Evolutionary conservation across 2,329 filamentous ascomycete genomes (phyloP).

Genomic region (Arthrinium phaeospermum): DNA sequence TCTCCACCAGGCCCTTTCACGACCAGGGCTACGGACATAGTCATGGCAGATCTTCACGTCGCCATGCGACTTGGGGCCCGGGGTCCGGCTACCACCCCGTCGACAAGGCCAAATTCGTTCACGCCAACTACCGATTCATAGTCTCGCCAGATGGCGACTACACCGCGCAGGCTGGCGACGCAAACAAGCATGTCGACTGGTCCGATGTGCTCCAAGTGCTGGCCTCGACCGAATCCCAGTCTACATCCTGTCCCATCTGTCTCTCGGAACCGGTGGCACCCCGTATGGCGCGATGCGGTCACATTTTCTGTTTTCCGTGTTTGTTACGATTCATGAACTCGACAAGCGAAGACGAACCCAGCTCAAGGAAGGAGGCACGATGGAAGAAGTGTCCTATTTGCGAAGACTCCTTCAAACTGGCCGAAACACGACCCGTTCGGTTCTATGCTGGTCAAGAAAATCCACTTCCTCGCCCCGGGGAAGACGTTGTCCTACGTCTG

Average conservation of each 20-base stretch:
- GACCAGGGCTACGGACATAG: slow-evolving; percentile 50
- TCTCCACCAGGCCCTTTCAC: slow-evolving; percentile 75
- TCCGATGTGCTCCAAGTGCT: slow-evolving; percentile 87
- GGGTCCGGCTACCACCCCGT: slow-evolving; percentile 88
- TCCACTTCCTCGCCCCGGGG: slow-evolving; percentile 78
- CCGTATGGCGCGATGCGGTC: slow-evolving; percentile 95
- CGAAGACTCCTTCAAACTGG: slow-evolving; percentile 90
- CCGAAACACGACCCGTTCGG: slow-evolving; percentile 85
- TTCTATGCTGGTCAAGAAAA: slow-evolving; percentile 92
- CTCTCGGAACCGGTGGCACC: slow-evolving; percentile 91
- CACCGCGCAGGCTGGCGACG: slow-evolving; percentile 78
- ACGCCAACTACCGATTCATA: slow-evolving; percentile 97
- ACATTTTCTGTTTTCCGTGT: slow-evolving; percentile 95
- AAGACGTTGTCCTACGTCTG: slow-evolving; percentile 86
- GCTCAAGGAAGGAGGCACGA: slow-evolving; percentile 71
- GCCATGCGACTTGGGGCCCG: slow-evolving; percentile 80
- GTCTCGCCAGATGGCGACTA: slow-evolving; percentile 85
- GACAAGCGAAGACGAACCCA: slow-evolving; percentile 70
- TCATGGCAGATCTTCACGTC: slow-evolving; percentile 62
- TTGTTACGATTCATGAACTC: slow-evolving; percentile 96
- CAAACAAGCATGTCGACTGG: slow-evolving; percentile 92
- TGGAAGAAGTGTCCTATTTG: slow-evolving; percentile 98
- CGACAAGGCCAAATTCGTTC: slow-evolving; percentile 91
- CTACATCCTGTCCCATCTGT: slow-evolving; percentile 91
- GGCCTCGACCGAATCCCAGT: slow-evolving; percentile 87